These are phyloP conservation scores for Trichosporon coremiiforme DNA, from an alignment of 1,284 basidiomycete genomes.

Conservation along the genomic window DNA sequence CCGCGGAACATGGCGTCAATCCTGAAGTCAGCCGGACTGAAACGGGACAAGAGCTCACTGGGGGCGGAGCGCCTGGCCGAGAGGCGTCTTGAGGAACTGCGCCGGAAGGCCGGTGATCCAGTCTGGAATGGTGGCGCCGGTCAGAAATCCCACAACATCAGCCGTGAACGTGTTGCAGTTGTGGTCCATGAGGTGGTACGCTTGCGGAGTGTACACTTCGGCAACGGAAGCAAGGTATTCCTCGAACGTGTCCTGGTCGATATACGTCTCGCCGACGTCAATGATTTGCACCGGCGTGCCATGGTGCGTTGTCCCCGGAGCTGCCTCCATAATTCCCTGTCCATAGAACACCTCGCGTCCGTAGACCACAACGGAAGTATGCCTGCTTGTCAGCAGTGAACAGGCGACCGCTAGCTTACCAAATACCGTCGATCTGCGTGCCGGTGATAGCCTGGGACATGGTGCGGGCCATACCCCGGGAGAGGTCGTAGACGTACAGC, in stretches of 20 bases:
- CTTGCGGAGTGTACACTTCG: constrained; percentile 79
- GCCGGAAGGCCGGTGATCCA: constrained; percentile 61
- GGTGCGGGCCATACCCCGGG: constrained; percentile 74
- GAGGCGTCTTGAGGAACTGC: constrained; percentile 83
- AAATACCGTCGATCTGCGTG: constrained; percentile 82
- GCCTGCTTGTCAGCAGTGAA: constrained; percentile 37
- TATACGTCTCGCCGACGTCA: constrained; percentile 75
- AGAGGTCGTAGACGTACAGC: constrained; percentile 89
- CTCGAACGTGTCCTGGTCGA: constrained; percentile 79
- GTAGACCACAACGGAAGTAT: constrained; percentile 85
- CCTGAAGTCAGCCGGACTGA: not conserved
- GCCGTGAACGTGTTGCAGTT: constrained; percentile 86
- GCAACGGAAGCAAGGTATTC: constrained; percentile 76
- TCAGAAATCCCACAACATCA: constrained; percentile 80
- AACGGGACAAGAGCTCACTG: not conserved
- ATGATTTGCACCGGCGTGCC: constrained; percentile 73
- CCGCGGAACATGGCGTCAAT: constrained; percentile 81
- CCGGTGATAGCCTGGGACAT: constrained; percentile 78
- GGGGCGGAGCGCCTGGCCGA: constrained; percentile 69
- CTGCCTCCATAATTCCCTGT: constrained; percentile 69
- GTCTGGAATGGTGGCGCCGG: constrained; percentile 72
- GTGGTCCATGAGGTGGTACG: constrained; percentile 81
- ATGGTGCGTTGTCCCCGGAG: constrained; percentile 79
- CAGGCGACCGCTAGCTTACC: constrained; percentile 60
- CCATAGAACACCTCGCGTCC: constrained; percentile 86